phyloP scores from a whole-genome alignment of 257 asterid species.

The Capsicum rhomboideum region DNA sequence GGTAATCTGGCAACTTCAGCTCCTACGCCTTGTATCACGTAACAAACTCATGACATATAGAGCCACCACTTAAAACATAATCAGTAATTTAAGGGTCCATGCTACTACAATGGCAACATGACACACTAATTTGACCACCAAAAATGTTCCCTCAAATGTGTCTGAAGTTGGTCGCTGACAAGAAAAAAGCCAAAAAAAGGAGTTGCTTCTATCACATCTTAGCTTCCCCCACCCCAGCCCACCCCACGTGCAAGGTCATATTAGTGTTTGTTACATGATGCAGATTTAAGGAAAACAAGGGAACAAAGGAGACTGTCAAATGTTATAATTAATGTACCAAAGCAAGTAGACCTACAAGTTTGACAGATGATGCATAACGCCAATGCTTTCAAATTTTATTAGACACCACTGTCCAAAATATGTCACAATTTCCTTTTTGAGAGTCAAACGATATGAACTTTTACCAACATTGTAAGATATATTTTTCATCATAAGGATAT shows the following conservation, averaged over 20 bases:
- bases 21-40: neutral
- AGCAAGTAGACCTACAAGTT: neutral
- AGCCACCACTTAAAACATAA: neutral
- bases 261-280: neutral
- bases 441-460: too few species aligned
- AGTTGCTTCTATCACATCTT: neutral
- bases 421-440: too few species aligned
- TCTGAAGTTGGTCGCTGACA: neutral
- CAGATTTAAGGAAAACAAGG: neutral
- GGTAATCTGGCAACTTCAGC: neutral
- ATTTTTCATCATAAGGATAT: too few species aligned
- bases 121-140: neutral
- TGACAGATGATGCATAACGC: neutral
- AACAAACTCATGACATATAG: neutral
- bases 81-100: neutral
- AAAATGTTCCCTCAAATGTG: neutral
- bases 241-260: neutral
- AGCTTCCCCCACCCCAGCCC: neutral
- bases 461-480: too few species aligned
- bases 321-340: neutral
- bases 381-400: neutral
- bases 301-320: neutral
- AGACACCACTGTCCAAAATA: neutral
- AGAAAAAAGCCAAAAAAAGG: neutral
- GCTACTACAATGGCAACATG: neutral